Evolutionary conservation across 441 rosid species (phyloP).

Genomic region (Adansonia rubrostipa): DNA sequence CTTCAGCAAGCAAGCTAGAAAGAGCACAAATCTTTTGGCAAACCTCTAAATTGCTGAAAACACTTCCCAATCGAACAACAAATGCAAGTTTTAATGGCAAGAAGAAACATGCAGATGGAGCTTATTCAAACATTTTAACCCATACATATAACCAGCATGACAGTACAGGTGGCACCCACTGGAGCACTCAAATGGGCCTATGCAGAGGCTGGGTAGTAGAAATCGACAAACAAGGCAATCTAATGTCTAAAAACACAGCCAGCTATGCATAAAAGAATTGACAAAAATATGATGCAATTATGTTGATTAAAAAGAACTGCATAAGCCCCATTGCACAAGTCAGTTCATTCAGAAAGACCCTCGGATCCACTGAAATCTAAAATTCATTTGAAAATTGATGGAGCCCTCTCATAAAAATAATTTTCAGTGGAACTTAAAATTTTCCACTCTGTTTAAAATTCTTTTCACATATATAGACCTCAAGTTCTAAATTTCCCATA

Average conservation of each 20-base stretch:
- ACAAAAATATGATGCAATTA: neutral
- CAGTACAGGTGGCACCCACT: neutral
- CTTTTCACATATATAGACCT: neutral
- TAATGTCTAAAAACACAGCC: neutral
- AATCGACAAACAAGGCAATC: neutral
- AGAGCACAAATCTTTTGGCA: neutral
- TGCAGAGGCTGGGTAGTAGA: neutral
- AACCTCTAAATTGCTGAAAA: neutral
- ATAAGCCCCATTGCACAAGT: neutral
- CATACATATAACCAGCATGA: neutral
- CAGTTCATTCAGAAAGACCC: neutral
- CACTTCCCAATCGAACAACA: neutral
- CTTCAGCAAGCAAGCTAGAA: constrained; percentile 1
- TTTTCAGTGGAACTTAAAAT: neutral
- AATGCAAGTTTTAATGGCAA: neutral
- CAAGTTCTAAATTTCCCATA: neutral
- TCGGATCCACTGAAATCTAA: neutral
- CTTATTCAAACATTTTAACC: neutral
- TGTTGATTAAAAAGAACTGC: neutral
- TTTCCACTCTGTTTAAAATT: neutral
- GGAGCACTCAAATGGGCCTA: neutral
- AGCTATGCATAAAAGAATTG: neutral
- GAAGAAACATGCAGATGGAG: neutral
- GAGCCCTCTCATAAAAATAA: neutral
- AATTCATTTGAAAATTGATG: neutral